These are phyloP conservation scores for Vaucheria bursata DNA, from an alignment of 352 stramenopile genomes.

Conservation along the genomic window DNA sequence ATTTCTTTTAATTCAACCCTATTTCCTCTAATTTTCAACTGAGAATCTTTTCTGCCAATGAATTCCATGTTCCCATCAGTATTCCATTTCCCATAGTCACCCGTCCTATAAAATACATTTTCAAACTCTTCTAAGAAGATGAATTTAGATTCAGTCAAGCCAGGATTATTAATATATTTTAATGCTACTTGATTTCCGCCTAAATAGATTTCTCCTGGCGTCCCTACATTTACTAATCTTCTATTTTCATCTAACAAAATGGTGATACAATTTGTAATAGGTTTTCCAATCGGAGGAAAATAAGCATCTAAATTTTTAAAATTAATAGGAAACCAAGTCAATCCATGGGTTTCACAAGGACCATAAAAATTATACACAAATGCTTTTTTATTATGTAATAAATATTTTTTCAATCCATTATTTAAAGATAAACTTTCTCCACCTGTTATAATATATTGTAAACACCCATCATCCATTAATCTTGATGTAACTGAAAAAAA, in stretches of 20 bases:
- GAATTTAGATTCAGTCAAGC: neutral
- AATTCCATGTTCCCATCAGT: neutral
- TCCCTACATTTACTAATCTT: neutral
- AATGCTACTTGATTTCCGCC: neutral
- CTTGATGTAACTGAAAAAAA: no score
- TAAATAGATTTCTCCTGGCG: neutral
- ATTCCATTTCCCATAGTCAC: neutral
- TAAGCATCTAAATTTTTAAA: neutral
- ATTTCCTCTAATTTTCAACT: neutral
- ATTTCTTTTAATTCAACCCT: neutral
- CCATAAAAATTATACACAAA: neutral
- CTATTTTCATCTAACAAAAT: neutral
- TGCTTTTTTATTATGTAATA: no score
- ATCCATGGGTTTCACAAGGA: neutral
- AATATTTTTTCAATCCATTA: no score
- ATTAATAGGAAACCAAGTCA: neutral
- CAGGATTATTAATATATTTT: neutral
- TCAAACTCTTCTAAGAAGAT: neutral
- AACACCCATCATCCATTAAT: no score
- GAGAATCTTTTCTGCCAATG: neutral
- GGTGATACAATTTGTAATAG: neutral
- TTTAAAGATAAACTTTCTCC: no score
- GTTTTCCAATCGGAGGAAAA: neutral
- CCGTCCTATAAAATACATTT: neutral
- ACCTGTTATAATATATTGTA: no score